phyloP scores from a whole-genome alignment of 805 yeast species.

The Wilhelminamyces savonicus region DNA sequence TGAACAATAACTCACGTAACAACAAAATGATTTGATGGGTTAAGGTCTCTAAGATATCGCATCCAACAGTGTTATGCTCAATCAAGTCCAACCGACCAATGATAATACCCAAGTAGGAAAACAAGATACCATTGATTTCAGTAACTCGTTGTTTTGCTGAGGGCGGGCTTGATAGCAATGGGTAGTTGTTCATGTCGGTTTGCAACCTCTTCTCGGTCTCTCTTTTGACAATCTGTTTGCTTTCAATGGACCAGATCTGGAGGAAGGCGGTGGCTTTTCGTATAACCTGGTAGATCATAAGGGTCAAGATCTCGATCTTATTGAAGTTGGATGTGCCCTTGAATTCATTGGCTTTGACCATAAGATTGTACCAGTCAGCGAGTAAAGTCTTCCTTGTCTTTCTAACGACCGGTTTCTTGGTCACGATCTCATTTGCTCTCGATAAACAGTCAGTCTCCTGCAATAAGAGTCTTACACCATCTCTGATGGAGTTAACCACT shows the following conservation, averaged over 20 bases:
- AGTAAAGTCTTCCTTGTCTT: slow-evolving; percentile 61
- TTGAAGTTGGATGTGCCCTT: slow-evolving; percentile 54
- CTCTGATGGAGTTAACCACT: slow-evolving; percentile 59
- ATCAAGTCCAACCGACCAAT: slow-evolving; percentile 74
- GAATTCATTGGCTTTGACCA: slow-evolving; percentile 70
- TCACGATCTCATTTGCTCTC: slow-evolving; percentile 64
- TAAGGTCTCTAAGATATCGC: slow-evolving; percentile 58
- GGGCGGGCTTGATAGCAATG: slow-evolving; percentile 50
- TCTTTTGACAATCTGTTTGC: slow-evolving; percentile 37
- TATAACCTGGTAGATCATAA: slow-evolving; percentile 61
- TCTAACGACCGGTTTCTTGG: slow-evolving; percentile 53
- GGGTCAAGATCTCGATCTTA: slow-evolving; percentile 56
- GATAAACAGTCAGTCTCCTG: slow-evolving; percentile 71
- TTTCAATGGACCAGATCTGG: slow-evolving; percentile 67
- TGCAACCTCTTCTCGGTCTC: slow-evolving; percentile 28
- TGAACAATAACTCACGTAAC: slow-evolving; percentile 55
- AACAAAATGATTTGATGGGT: slow-evolving; percentile 64
- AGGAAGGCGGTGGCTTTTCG: slow-evolving; percentile 59
- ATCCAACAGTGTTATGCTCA: slow-evolving; percentile 66
- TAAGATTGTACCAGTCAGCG: slow-evolving; percentile 76
- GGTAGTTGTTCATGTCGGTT: slow-evolving; percentile 35
- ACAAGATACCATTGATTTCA: slow-evolving; percentile 55
- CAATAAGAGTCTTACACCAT: slow-evolving; percentile 61
- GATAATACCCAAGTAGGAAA: slow-evolving; percentile 57
- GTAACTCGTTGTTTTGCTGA: slow-evolving; percentile 54